Percentiles rank a stretch among this genome's conserved stretches.
These are phyloP conservation scores for Talaromyces wortmannii DNA, from an alignment of 495 filamentous ascomycete genomes.

Conservation along the genomic window DNA sequence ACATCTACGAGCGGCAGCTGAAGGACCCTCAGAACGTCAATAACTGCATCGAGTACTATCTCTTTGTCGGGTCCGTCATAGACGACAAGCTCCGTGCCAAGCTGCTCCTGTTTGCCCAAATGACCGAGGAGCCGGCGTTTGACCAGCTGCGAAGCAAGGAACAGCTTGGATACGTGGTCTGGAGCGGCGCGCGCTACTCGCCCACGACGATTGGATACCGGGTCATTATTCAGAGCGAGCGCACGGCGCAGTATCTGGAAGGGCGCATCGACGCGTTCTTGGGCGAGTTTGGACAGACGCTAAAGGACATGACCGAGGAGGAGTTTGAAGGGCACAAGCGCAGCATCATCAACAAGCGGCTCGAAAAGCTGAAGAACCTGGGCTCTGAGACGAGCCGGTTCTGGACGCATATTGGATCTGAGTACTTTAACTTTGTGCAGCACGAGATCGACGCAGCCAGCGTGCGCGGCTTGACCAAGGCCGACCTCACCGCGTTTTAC, in stretches of 20 bases:
- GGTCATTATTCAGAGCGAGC: slow-evolving; percentile 92
- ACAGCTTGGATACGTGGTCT: slow-evolving; percentile 95
- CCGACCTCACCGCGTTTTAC: slow-evolving; percentile 75
- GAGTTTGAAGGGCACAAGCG: slow-evolving; percentile 91
- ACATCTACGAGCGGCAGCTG: slow-evolving; percentile 68
- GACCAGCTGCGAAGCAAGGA: slow-evolving; percentile 94
- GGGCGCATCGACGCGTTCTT: slow-evolving; percentile 83
- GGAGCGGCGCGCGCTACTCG: slow-evolving; percentile 64
- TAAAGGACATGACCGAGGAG: slow-evolving; percentile 71
- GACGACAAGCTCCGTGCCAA: slow-evolving; percentile 65
- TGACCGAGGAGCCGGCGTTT: slow-evolving; percentile 88
- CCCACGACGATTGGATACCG: slow-evolving; percentile 75
- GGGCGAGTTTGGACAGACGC: slow-evolving; percentile 47
- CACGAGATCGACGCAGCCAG: slow-evolving; percentile 71
- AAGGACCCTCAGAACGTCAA: slow-evolving; percentile 93
- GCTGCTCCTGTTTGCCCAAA: slow-evolving; percentile 77
- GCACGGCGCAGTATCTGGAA: slow-evolving; percentile 74
- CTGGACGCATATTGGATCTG: slow-evolving; percentile 78
- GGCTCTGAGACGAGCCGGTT: slow-evolving; percentile 74
- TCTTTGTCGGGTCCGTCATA: slow-evolving; percentile 69
- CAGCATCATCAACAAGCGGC: slow-evolving; percentile 77
- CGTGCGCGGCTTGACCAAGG: slow-evolving; percentile 68
- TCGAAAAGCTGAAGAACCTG: slow-evolving; percentile 92
- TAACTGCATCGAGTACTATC: slow-evolving; percentile 87
- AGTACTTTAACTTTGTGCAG: slow-evolving; percentile 83